Base-by-base conservation (phyloP, 257 asterid species). In the Solanum megistacrolobum region DNA sequence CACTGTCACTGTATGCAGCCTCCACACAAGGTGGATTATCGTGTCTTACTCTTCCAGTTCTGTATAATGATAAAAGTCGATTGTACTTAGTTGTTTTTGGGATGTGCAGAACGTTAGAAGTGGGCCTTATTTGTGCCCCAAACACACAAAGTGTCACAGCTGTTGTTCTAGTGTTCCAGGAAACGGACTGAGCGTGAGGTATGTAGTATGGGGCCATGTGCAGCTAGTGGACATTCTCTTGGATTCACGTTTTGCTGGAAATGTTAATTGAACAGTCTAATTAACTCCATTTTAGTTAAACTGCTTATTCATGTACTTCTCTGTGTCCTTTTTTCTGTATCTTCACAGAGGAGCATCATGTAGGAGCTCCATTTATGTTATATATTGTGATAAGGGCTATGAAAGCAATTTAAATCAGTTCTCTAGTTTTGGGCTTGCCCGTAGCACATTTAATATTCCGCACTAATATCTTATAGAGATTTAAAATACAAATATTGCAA, bases 1-100 rank as follows among this genome's bases (percentile, higher is more conserved):
- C 99, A 97, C 89, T 97, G 99, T 89, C 95, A 96, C 91, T 97
- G 99, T 88, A 98, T 94, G 91, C 98, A 97, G 88, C 99, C 98
- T 89, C 98, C 99, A 29, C 99, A 97, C 91, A 97, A 96, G 99
- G 99, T 97, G 89, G 69, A 89, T 62, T 73, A 41, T 71, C 60
- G 46, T 78, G 35, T 52, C 38, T 34, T 72, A 38, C 58, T 46
- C 38, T 34, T 86, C 34, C 25, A 83, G 69, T 86, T 86, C 21
- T 48, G 48, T 27, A 68, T 55, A 75, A 55, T 74, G 73, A 82
- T 46, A 41, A 36, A 55, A 73, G 62, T 76, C 11, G 72, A 73
- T 41, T 86, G 87, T n/a, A 68, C 82, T 78, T 69, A 82, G 88
- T 91, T 82, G 87, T 81, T 89, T 83, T 83, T 86, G 58, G 43